Conservation (phyloP, 305 asterid species). For the Fraxinus xanthoxyloides region DNA sequence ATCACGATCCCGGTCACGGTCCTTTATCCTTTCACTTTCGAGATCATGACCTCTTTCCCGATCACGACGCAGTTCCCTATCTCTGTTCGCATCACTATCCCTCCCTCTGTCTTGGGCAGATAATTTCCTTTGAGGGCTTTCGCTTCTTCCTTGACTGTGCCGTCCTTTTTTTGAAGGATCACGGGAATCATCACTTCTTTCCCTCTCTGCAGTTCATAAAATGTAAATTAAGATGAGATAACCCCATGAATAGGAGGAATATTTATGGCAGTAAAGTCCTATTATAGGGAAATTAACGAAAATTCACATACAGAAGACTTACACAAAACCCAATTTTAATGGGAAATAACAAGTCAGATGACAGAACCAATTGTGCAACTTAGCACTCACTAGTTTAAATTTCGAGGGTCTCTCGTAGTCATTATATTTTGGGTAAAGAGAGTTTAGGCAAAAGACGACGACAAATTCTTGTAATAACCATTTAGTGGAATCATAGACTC, state of each 20-base stretch:
- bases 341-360: not conserved
- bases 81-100: conserved; percentile 36
- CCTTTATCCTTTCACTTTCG: conserved; percentile 40
- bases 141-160: conserved; percentile 68
- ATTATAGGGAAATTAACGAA: not conserved
- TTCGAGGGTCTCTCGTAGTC: not conserved
- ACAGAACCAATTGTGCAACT: not conserved
- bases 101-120: conserved; percentile 56
- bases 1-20: conserved; percentile 40
- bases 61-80: conserved; percentile 38
- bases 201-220: conserved; percentile 45
- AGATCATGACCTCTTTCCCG: conserved; percentile 33
- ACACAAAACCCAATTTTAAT: not conserved
- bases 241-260: not conserved
- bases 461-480: not conserved
- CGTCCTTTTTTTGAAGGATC: conserved; percentile 65
- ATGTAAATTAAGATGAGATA: not conserved
- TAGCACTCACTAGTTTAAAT: not conserved
- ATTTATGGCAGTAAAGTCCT: not conserved
- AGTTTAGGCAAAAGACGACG: not conserved
- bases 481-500: not conserved
- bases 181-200: conserved; percentile 48
- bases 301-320: not conserved
- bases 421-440: not conserved
- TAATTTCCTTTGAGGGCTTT: conserved; percentile 67